These are phyloP conservation scores for Nothomitra cinnamomea DNA, from an alignment of 2,329 filamentous ascomycete genomes.

Conservation along the genomic window DNA sequence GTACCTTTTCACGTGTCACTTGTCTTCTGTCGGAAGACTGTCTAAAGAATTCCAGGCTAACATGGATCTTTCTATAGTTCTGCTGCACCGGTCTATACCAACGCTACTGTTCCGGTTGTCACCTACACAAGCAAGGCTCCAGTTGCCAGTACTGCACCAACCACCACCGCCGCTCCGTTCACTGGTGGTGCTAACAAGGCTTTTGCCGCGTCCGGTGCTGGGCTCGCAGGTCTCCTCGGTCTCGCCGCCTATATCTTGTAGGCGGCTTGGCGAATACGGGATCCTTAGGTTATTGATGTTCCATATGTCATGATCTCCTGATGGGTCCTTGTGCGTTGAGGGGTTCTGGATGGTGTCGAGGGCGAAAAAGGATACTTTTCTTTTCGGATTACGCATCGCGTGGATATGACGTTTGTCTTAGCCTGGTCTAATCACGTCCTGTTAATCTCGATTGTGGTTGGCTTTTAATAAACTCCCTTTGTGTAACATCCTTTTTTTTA, in stretches of 20 bases:
- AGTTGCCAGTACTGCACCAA: conserved; percentile 13
- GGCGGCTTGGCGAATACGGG: conserved; percentile 8
- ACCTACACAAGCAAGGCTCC: conserved; percentile 11
- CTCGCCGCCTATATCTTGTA: conserved; percentile 31
- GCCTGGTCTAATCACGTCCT: too few species aligned
- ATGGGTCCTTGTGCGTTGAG: not conserved
- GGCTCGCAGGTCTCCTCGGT: conserved; percentile 35
- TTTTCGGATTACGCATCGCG: too few species aligned
- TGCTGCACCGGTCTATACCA: conserved; percentile 4
- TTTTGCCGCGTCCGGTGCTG: conserved; percentile 29
- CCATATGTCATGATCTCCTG: not conserved
- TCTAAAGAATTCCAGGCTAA: not conserved
- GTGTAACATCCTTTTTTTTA: too few species aligned
- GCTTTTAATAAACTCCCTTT: too few species aligned
- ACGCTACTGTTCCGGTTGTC: conserved; percentile 8
- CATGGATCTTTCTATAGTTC: not conserved
- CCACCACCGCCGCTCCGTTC: conserved; percentile 22
- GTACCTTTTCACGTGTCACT: not conserved
- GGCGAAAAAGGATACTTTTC: not conserved
- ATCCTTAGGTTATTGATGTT: not conserved
- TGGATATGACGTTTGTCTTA: too few species aligned
- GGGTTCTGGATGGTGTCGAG: not conserved
- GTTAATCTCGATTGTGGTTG: too few species aligned
- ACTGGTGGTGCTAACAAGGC: conserved; percentile 35
- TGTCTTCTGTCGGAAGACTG: not conserved